Percentiles rank a stretch among this genome's conserved stretches.
Evolutionary conservation across 257 asterid genomes (phyloP).

Genomic region (Sherardia arvensis): DNA sequence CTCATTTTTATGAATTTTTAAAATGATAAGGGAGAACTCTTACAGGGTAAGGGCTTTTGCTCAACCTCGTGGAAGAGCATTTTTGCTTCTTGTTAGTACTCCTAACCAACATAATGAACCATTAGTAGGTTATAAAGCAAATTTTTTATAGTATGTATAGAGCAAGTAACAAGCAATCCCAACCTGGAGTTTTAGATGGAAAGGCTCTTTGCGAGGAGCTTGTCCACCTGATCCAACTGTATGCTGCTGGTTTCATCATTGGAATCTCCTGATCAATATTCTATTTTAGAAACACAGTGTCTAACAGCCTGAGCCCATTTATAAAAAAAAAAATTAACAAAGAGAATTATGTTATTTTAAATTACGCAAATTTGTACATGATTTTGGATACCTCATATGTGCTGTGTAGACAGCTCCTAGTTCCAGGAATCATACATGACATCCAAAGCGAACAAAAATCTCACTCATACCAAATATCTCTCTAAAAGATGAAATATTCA

Average conservation of each 20-base stretch:
- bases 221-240: slow-evolving; percentile 42
- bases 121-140: slow-evolving; percentile 3
- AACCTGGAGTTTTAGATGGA: slow-evolving; percentile 58
- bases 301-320: slow-evolving; percentile 24
- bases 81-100: slow-evolving; percentile 47
- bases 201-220: slow-evolving; percentile 66
- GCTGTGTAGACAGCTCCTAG: background rate
- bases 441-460: background rate
- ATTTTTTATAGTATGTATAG: background rate
- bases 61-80: slow-evolving; percentile 57
- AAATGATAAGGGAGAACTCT: too few species aligned
- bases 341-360: too few species aligned
- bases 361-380: too few species aligned
- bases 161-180: slow-evolving; percentile 13
- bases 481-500: background rate
- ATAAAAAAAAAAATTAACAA: background rate
- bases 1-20: too few species aligned
- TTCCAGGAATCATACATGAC: background rate
- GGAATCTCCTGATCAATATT: slow-evolving; percentile 39
- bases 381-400: background rate
- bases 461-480: background rate
- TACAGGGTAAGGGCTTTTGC: slow-evolving; percentile 55
- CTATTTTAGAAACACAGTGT: slow-evolving; percentile 52
- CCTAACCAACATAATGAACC: slow-evolving; percentile 32
- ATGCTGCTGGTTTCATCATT: slow-evolving; percentile 33